phyloP scores from a whole-genome alignment of 106 monocot genomes.

The Dioscorea zingiberensis region DNA sequence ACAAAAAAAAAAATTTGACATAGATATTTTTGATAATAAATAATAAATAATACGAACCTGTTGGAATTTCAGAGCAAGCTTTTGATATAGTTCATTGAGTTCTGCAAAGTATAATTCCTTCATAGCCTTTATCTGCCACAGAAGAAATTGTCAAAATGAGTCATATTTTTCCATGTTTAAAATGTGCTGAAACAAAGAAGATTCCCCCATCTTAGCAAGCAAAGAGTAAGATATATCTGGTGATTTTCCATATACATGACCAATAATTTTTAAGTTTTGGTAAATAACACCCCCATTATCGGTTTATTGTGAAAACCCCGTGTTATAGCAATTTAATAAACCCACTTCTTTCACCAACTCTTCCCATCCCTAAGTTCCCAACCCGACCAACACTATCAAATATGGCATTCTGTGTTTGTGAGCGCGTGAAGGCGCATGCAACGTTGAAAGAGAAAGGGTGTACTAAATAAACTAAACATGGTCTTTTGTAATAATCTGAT shows the following conservation, averaged over 20 bases:
- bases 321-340: conserved; percentile 13
- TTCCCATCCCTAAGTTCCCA: conserved; percentile 31
- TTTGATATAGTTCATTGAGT: conserved; percentile 53
- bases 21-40: background rate
- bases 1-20: background rate
- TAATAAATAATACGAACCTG: conserved; percentile 59
- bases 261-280: background rate
- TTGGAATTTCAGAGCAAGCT: conserved; percentile 42
- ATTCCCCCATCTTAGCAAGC: no score
- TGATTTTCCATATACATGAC: no score
- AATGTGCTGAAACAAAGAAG: no score
- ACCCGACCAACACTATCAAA: background rate
- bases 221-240: no score
- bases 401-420: no score
- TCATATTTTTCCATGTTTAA: no score
- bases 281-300: no score
- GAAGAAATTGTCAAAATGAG: background rate
- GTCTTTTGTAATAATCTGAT: background rate
- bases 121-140: conserved; percentile 52
- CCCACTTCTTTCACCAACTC: conserved; percentile 46
- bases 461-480: background rate
- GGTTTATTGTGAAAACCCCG: background rate
- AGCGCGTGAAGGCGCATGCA: no score
- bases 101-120: conserved; percentile 59
- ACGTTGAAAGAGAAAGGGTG: background rate